These are phyloP conservation scores for Carex pumila DNA, from an alignment of 176 grass and related monocot species.

Conservation along the genomic window DNA sequence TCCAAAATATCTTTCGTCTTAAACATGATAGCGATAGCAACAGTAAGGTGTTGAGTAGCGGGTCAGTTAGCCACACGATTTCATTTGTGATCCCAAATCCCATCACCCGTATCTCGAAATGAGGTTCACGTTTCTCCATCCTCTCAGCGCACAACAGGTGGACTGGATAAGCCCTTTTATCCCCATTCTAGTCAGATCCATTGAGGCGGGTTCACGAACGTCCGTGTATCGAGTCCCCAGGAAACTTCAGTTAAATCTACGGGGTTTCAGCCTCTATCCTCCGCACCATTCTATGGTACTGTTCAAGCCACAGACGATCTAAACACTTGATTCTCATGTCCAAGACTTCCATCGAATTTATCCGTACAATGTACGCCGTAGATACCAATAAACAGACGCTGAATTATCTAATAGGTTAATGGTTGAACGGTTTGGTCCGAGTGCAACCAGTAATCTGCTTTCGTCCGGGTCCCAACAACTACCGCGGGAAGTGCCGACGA, in stretches of 20 bases:
- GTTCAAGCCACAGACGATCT: not conserved
- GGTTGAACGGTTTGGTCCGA: not conserved
- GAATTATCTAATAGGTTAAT: not conserved
- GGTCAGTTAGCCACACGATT: not conserved
- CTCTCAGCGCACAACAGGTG: not conserved
- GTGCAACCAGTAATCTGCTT: not conserved
- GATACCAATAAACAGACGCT: not conserved
- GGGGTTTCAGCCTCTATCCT: not conserved
- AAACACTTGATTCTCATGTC: not conserved
- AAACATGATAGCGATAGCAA: not conserved
- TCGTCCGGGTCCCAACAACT: not conserved
- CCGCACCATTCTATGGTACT: not conserved
- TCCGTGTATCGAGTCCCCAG: not conserved
- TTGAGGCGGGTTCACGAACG: not conserved
- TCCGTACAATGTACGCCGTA: not conserved
- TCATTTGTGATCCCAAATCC: slow-evolving; percentile 14
- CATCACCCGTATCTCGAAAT: slow-evolving; percentile 17
- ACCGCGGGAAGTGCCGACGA: not conserved
- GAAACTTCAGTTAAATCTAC: not conserved
- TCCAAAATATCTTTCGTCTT: not conserved
- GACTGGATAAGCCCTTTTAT: slow-evolving; percentile 9
- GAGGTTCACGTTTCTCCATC: slow-evolving; percentile 12
- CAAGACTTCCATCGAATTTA: not conserved
- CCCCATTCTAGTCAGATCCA: not conserved
- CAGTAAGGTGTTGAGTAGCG: not conserved